phyloP scores from a whole-genome alignment of 768 basidiomycete genomes.

The Coprinopsis strossmayeri region DNA sequence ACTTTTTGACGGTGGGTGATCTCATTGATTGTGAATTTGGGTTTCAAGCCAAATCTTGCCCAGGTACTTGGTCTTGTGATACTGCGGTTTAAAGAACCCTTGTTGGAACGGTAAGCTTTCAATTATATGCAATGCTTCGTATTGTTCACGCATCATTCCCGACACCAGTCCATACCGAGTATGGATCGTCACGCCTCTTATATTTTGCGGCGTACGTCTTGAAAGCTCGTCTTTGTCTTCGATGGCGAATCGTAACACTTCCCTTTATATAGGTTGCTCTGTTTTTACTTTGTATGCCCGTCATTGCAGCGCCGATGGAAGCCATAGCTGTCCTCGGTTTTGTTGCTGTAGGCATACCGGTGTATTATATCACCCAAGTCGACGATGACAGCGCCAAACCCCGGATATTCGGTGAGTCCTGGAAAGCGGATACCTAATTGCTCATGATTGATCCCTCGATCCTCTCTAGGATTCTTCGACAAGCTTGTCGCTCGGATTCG shows the following conservation, averaged over 20 bases:
- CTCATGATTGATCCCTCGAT: no score
- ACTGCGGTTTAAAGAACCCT: conserved; percentile 84
- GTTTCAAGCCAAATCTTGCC: not conserved
- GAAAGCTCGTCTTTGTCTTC: not conserved
- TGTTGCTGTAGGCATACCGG: conserved; percentile 70
- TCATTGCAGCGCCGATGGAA: conserved; percentile 87
- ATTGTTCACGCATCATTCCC: no score
- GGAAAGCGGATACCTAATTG: no score
- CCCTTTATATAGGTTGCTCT: conserved; percentile 58
- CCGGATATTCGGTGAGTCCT: conserved; percentile 38
- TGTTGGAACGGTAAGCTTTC: conserved; percentile 75
- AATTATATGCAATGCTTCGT: no score
- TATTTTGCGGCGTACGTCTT: conserved; percentile 73
- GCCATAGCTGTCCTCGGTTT: conserved; percentile 84
- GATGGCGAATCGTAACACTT: no score
- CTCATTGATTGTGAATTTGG: not conserved
- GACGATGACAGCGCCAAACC: conserved; percentile 32
- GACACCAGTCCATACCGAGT: conserved; percentile 91
- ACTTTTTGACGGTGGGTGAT: conserved; percentile 73
- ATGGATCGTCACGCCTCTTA: conserved; percentile 85
- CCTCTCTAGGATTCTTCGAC: conserved; percentile 19
- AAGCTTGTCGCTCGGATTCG: conserved; percentile 36
- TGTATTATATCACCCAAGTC: conserved; percentile 73
- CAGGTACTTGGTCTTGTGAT: conserved; percentile 87
- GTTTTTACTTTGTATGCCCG: conserved; percentile 89